These are phyloP conservation scores for Penicillium diatomitis DNA, from an alignment of 495 filamentous ascomycete genomes.

Conservation along the genomic window DNA sequence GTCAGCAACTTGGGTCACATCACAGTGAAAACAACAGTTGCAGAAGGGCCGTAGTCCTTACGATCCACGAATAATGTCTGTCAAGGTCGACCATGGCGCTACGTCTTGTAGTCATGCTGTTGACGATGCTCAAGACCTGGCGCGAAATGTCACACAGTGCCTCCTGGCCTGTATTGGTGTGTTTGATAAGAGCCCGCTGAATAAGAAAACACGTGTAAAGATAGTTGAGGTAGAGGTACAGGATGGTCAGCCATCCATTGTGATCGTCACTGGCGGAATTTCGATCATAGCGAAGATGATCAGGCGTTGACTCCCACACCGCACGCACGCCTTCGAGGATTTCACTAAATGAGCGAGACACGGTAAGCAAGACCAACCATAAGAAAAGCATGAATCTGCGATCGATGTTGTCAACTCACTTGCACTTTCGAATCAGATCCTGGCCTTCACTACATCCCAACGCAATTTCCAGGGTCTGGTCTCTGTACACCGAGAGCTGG, in stretches of 20 bases:
- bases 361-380: background rate
- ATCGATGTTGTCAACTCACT: constrained; percentile 20
- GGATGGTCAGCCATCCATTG: constrained; percentile 13
- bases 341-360: constrained; percentile 11
- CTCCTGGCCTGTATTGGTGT: constrained; percentile 38
- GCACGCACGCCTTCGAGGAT: constrained; percentile 25
- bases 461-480: constrained; percentile 52
- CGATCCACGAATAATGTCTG: constrained; percentile 47
- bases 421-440: constrained; percentile 35
- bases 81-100: constrained; percentile 41
- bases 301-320: constrained; percentile 25
- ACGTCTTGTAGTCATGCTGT: constrained; percentile 37
- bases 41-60: constrained; percentile 17
- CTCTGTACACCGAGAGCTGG: constrained; percentile 38
- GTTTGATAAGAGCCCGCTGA: constrained; percentile 46
- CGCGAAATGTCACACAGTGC: constrained; percentile 46
- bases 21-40: too few species aligned
- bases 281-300: constrained; percentile 27
- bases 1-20: too few species aligned
- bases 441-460: constrained; percentile 33
- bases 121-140: constrained; percentile 38
- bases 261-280: constrained; percentile 21
- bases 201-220: constrained; percentile 51
- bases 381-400: background rate
- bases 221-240: constrained; percentile 42